A percentile compares a stretch with the other conserved stretches of the same genome.
These are phyloP conservation scores for Botrytis squamosa DNA, from an alignment of 2,329 filamentous ascomycete genomes.

Conservation along the genomic window DNA sequence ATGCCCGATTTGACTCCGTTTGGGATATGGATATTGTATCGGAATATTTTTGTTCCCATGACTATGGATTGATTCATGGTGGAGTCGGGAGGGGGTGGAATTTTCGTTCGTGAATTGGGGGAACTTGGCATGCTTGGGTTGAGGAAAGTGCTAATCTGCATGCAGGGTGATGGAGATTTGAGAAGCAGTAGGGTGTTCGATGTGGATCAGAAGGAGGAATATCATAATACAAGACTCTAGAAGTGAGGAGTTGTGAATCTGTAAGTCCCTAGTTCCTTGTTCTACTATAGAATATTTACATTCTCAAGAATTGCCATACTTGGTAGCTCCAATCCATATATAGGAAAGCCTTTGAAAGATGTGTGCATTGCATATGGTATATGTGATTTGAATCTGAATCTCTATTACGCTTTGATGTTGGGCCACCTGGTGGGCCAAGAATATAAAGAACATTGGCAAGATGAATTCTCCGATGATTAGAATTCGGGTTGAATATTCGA, in stretches of 20 bases:
- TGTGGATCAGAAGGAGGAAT: neutral
- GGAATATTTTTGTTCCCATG: conserved; percentile 8
- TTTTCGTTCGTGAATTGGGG: neutral
- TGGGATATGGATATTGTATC: neutral
- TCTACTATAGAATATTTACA: neutral
- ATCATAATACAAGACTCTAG: neutral
- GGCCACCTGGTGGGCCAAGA: neutral
- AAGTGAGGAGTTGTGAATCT: neutral
- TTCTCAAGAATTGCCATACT: neutral
- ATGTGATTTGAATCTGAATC: neutral
- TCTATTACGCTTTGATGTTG: conserved; percentile 1
- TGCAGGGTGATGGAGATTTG: neutral
- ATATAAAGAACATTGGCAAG: neutral
- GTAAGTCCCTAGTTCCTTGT: neutral
- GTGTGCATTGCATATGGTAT: neutral
- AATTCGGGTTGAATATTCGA: neutral
- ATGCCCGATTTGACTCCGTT: neutral
- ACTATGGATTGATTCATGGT: neutral
- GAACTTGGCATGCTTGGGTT: neutral
- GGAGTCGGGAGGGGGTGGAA: neutral
- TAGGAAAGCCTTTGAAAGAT: neutral
- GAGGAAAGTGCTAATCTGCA: neutral
- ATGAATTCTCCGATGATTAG: neutral
- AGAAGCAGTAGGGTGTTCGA: neutral
- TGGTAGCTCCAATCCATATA: no score